Percentiles rank a stretch among this genome's conserved stretches.
phyloP scores from a whole-genome alignment of 306 rosid species.

The Senna siamea region DNA sequence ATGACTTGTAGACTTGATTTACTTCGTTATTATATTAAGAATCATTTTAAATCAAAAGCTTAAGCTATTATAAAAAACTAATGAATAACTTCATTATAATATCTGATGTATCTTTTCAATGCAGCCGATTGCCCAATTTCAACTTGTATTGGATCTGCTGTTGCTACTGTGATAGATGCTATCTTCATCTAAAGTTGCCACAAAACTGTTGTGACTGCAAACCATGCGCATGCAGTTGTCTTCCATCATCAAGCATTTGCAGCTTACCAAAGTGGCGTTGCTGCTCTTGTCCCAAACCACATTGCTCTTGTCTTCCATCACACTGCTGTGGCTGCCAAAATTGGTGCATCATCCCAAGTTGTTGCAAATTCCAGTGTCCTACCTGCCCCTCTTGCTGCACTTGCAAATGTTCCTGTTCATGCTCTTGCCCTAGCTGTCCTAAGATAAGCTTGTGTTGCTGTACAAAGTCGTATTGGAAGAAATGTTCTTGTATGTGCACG shows the following conservation, averaged over 20 bases:
- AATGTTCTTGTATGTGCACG: neutral
- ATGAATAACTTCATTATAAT: too few relatives aligned
- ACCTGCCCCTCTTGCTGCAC: constrained; percentile 64
- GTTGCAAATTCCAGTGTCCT: constrained; percentile 57
- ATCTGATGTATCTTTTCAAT: neutral
- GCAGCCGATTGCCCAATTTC: constrained; percentile 75
- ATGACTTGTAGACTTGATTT: too few relatives aligned
- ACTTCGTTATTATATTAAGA: too few relatives aligned
- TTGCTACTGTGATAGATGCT: constrained; percentile 59
- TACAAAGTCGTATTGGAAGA: constrained; percentile 65
- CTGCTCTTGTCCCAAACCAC: constrained; percentile 54
- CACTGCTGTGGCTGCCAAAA: constrained; percentile 46
- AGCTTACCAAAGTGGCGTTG: constrained; percentile 65
- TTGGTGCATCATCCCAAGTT: constrained; percentile 59
- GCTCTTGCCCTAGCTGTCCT: constrained; percentile 71
- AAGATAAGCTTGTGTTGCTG: constrained; percentile 56
- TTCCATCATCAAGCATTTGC: constrained; percentile 58
- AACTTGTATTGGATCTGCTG: constrained; percentile 77
- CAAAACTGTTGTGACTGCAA: constrained; percentile 56
- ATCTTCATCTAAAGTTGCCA: constrained; percentile 56
- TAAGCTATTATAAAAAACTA: too few relatives aligned
- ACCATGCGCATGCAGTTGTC: constrained; percentile 57
- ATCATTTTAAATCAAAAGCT: too few relatives aligned
- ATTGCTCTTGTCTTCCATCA: constrained; percentile 41
- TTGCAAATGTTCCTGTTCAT: constrained; percentile 70